Evolutionary conservation across 2,329 filamentous ascomycete genomes (phyloP), one percentile per base, ranked within the genome.

Genomic region (Westerdykella ornata): DNA sequence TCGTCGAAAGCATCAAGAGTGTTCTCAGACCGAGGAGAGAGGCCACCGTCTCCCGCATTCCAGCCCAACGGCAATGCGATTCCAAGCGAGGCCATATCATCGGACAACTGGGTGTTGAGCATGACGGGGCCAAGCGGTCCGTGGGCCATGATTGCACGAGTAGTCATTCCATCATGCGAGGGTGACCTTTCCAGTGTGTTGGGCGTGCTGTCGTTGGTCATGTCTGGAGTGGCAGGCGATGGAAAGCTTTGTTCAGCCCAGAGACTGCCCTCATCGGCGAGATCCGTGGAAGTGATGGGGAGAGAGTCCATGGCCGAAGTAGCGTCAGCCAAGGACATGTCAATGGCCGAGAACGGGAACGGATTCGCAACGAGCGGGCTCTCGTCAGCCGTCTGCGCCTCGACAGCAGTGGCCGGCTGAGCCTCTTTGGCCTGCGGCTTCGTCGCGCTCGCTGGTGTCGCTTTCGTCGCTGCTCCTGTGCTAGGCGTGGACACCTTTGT

Each of bases 201-300:
- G 2, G 60, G 57, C 14, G 61, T 59, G 48, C 68, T 56, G 48
- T 68, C 66, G 18, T 59, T 52, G 1, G 60, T 60, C 11, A 63
- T 64, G 20, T 63, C 61, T 2, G 63, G 62, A 5, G 57, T 66
- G 3, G 53, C 53, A 3, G 62, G 62, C 4, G 62, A 65, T 19
- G 44, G 56, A 7, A 57, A 55, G 3, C 56, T 55, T 13, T 59
- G 62, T n/a, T 59, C 60, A 3, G 58, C 43, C 62, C 62, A 65
- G 1, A 61, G 49, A 14, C 54, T 57, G 43, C 63, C 59, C 20
- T 63, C 60, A 26, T 63, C 60, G 36, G 62, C 62, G 41, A 64
- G 52, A 39, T 64, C 60, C 15, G 62, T 46, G 7, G 57, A 51
- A 4, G 59, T 63, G 31, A 62, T 60, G 1, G 60, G 54, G 2